Base-by-base conservation (phyloP, 2,329 filamentous ascomycete species). In the Orbilia quercus region DNA sequence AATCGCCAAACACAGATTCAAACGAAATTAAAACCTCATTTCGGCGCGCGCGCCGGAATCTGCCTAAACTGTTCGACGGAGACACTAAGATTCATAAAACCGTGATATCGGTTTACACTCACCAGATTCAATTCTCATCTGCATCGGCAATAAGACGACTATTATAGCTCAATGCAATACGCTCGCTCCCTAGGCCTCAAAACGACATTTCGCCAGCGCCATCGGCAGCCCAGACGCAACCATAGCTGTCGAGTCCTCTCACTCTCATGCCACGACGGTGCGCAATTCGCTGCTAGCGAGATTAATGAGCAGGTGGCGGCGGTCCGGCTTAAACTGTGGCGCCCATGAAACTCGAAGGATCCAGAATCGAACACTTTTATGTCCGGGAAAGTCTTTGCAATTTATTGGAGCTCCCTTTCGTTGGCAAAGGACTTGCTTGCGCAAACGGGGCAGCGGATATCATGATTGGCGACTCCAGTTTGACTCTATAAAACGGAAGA, bases 11-110 rank as follows among this genome's bases (percentile, higher is more conserved):
- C 34, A 4, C 7, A 34, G 36, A 47, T 34, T 28, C 3, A 28
- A 11, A 11, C 34, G 38, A 65, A 57, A 58, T 58, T 67, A 47
- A 31, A n/a, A 40, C 11, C 14, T 25, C 58, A 72, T 65, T 60
- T 58, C 67, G 45, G 58, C n/a, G n/a, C n/a, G n/a, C n/a, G n/a
- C 51, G 53, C 64, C 57, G 47, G 50, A 63, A 57, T 63, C 58
- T 71, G 66, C 66, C 66, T 71, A 63, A 60, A 31, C 9, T 45
- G 54, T 42, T 55, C 9, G 16, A 9, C 16, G 9, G 16, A 45
- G 16, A n/a, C 44, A 47, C 2, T 14, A 47, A n/a, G n/a, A n/a
- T n/a, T n/a, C n/a, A n/a, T n/a, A n/a, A n/a, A n/a, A 25, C 9
- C 44, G 22, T 42, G 1, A 51, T n/a, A n/a, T 22, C 42, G 16